Evolutionary conservation across 2,329 filamentous ascomycete species (phyloP), one percentile per base, ranked within the genome.

Genomic region (Whalleya microplaca): DNA sequence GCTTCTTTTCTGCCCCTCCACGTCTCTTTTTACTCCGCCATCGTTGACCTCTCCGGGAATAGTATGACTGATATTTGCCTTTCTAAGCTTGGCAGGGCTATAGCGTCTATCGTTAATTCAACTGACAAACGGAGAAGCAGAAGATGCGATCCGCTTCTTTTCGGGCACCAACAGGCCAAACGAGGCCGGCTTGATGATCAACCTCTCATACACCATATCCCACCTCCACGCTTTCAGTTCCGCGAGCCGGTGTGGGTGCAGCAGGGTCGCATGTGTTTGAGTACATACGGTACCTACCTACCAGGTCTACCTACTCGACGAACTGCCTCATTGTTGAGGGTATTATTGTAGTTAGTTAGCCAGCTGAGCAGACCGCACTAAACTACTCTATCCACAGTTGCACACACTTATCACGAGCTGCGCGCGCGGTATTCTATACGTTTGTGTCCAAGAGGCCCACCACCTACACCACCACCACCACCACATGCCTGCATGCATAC

Each of bases 131-230:
- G 65, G 62, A 66, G 58, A 64, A 46, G 53, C 41, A 62, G 47
- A 54, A 58, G 58, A 52, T 48, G 48, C 45, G 57, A 63, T 63
- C 67, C 70, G 66, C 69, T 71, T 69, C 64, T 65, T n/a, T 69
- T 75, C 73, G 73, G 74, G 70, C 71, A 75, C 62, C 71, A 74
- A 74, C 72, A 73, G 63, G 14, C 66, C 64, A 70, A 70, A 73
- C 66, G 68, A 67, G 65, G 66, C 64, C n/a, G n/a, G 66, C 65
- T 61, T 59, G 61, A 66, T 65, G 68, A 71, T 70, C 67, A 60
- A 59, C 58, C 59, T 56, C 62, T 66, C 61, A 59, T 55, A 56
- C 58, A 58, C 58, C 62, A 45, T 45, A 59, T 56, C 51, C 48
- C 54, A 45, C 59, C 58, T 58, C 59, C 59, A 58, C 59, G 56